These are phyloP conservation scores for Magnolia sinica DNA, from an alignment of 164 flowering plant species.

Conservation along the genomic window DNA sequence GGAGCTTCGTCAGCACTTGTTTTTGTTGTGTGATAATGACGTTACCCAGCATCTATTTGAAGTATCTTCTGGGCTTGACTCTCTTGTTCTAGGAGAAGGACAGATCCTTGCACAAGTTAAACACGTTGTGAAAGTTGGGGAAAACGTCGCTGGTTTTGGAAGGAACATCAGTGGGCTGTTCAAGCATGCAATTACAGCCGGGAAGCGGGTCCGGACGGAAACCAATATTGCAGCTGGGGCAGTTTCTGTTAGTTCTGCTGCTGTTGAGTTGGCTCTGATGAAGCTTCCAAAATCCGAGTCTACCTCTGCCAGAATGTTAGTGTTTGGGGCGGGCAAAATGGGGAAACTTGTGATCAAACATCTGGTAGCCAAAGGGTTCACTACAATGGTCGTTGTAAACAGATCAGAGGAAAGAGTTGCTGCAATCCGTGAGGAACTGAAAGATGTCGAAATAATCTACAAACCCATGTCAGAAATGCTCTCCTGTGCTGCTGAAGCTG, in stretches of 20 bases:
- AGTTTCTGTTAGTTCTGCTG: constrained; percentile 98
- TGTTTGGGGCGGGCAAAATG: constrained; percentile 97
- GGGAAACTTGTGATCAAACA: constrained; percentile 98
- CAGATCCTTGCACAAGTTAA: constrained; percentile 97
- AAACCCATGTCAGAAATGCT: constrained; percentile 81
- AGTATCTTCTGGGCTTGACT: constrained; percentile 95
- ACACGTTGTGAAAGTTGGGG: constrained; percentile 85
- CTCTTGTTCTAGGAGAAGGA: constrained; percentile 94
- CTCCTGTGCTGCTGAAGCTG: constrained; percentile 74
- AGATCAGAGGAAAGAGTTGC: constrained; percentile 80
- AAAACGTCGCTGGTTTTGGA: constrained; percentile 84
- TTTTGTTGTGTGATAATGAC: constrained; percentile 75
- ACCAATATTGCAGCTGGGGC: constrained; percentile 93
- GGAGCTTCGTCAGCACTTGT: constrained; percentile 77
- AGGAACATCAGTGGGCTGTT: constrained; percentile 86
- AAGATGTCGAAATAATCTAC: constrained; percentile 72
- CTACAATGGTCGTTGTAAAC: constrained; percentile 83
- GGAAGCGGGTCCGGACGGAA: constrained; percentile 87
- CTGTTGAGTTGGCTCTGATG: constrained; percentile 90
- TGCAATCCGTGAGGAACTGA: constrained; percentile 70
- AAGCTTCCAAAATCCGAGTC: constrained; percentile 74
- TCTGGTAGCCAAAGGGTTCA: constrained; percentile 91
- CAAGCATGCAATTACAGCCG: constrained; percentile 88
- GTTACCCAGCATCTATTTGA: constrained; percentile 90
- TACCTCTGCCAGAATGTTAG: constrained; percentile 64